These are phyloP conservation scores for Curvularia sp. DNA, from an alignment of 2,329 filamentous ascomycete species.

Conservation along the genomic window DNA sequence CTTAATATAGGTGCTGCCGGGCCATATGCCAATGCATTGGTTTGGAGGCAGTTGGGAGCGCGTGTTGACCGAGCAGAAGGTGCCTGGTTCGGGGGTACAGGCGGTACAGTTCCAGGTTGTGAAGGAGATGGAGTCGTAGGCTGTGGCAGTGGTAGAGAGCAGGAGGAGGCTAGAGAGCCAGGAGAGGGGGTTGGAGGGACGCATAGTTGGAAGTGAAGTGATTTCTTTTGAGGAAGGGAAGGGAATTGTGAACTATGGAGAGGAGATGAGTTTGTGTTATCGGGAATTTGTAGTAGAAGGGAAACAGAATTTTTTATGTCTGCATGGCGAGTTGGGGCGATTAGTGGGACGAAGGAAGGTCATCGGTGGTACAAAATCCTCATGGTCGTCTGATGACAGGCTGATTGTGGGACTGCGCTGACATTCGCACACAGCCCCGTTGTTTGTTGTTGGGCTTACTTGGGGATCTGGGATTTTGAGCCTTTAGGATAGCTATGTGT, in stretches of 20 bases:
- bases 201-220: neutral
- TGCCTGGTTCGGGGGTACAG: neutral
- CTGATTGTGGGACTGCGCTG: neutral
- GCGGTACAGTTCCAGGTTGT: conserved; percentile 11
- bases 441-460: conserved; percentile 1
- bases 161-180: neutral
- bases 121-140: conserved; percentile 4
- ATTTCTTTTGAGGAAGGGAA: neutral
- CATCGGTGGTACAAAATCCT: neutral
- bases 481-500: neutral
- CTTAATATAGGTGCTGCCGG: neutral
- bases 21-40: conserved; percentile 5
- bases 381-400: neutral
- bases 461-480: neutral
- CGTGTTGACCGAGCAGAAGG: conserved; percentile 9
- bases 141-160: neutral
- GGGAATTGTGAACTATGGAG: neutral
- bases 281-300: neutral
- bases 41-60: neutral
- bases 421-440: neutral
- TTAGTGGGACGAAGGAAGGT: neutral
- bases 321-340: neutral
- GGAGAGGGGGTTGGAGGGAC: neutral
- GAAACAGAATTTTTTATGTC: neutral
- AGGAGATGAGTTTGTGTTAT: neutral